Percentiles rank a stretch among this genome's conserved stretches.
phyloP scores from a whole-genome alignment of 2,329 filamentous ascomycete species.

The Aureobasidium sp. region DNA sequence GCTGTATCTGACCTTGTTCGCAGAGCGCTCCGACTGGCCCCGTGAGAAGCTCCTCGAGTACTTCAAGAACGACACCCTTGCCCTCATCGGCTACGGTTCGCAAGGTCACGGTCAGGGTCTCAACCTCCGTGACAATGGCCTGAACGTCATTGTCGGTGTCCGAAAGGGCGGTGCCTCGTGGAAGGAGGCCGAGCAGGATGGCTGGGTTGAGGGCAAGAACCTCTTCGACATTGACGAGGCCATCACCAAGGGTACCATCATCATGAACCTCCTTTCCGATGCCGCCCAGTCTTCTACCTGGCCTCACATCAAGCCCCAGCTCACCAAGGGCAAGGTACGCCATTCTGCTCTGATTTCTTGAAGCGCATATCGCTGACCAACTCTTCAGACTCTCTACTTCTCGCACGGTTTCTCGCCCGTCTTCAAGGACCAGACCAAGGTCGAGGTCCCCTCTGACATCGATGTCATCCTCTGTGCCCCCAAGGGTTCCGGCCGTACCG shows the following conservation, averaged over 20 bases:
- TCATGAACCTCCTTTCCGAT: conserved; percentile 99
- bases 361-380: conserved; percentile 15
- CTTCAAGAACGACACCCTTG: conserved; percentile 99
- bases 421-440: conserved; percentile 99
- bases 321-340: conserved; percentile 91
- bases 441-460: conserved; percentile 89
- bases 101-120: conserved; percentile 98
- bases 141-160: conserved; percentile 98
- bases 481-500: conserved; percentile 97
- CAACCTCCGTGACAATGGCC: conserved; percentile 98
- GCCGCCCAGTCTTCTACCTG: conserved; percentile 98
- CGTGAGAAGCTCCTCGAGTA: conserved; percentile 97
- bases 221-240: conserved; percentile 97
- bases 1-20: conserved; percentile 23
- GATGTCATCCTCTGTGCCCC: conserved; percentile 99
- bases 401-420: conserved; percentile 99
- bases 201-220: conserved; percentile 98
- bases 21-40: conserved; percentile 97
- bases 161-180: conserved; percentile 97
- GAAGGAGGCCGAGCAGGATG: conserved; percentile 94
- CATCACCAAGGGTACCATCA: conserved; percentile 81
- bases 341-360: background rate
- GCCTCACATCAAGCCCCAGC: conserved; percentile 94
- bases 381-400: conserved; percentile 87
- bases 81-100: conserved; percentile 96